These are phyloP conservation scores for Scutellaria galericulata DNA, from an alignment of 257 asterid genomes.

Conservation along the genomic window DNA sequence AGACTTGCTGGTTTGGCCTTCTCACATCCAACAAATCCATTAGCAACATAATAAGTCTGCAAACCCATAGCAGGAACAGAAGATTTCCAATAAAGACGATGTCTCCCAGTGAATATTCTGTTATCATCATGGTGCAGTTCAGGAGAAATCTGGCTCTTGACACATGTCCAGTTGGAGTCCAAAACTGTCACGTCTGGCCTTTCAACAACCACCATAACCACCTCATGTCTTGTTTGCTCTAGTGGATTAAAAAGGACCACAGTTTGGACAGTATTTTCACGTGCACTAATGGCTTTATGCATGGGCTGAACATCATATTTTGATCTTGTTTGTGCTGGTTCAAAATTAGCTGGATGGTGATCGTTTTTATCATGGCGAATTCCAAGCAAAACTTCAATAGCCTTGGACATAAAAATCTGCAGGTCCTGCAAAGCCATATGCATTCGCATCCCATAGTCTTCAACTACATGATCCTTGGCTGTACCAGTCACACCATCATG, in stretches of 20 bases:
- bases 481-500: constrained; percentile 99
- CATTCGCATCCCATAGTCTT: constrained; percentile 94
- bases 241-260: constrained; percentile 80
- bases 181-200: constrained; percentile 89
- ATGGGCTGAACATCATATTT: constrained; percentile 80
- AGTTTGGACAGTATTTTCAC: constrained; percentile 85
- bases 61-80: constrained; percentile 89
- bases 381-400: constrained; percentile 81
- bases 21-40: constrained; percentile 96
- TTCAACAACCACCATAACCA: constrained; percentile 84
- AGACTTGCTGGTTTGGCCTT: constrained; percentile 89
- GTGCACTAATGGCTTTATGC: constrained; percentile 71
- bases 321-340: constrained; percentile 83
- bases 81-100: constrained; percentile 92
- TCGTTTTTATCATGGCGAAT: constrained; percentile 84
- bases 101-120: constrained; percentile 73
- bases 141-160: constrained; percentile 95
- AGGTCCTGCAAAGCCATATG: constrained; percentile 85
- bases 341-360: constrained; percentile 82
- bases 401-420: constrained; percentile 89
- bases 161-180: constrained; percentile 98
- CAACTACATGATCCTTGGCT: constrained; percentile 90
- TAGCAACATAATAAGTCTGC: constrained; percentile 93
- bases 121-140: constrained; percentile 60
- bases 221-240: constrained; percentile 87